Conservation (phyloP, 1,284 basidiomycete genomes). For the Fomitopsis betulina region DNA sequence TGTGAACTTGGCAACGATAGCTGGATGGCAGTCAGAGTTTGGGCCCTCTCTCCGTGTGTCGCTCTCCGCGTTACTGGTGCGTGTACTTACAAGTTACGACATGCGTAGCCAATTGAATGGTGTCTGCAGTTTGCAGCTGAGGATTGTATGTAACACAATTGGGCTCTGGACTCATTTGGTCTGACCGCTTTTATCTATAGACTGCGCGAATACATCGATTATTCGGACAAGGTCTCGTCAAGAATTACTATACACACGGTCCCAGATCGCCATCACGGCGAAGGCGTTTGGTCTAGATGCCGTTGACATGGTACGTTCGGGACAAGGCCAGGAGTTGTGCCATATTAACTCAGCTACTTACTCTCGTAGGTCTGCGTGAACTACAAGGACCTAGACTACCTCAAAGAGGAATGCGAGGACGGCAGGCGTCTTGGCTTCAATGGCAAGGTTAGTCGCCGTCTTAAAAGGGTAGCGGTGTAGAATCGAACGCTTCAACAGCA, state of each 20-base stretch:
- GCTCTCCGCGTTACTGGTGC: conserved; percentile 51
- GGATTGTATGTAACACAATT: conserved; percentile 57
- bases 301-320: conserved; percentile 74
- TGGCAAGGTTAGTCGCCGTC: conserved; percentile 59
- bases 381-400: conserved; percentile 72
- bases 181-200: conserved; percentile 29
- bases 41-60: conserved; percentile 41
- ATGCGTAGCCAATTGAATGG: neutral
- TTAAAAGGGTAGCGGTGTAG: too few relatives aligned
- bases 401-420: conserved; percentile 77
- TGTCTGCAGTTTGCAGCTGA: conserved; percentile 77
- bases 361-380: conserved; percentile 78
- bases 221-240: conserved; percentile 70
- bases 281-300: conserved; percentile 83
- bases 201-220: conserved; percentile 85
- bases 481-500: conserved; percentile 46
- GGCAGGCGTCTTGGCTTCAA: conserved; percentile 78
- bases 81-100: conserved; percentile 16
- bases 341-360: neutral
- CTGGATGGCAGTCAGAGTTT: conserved; percentile 51
- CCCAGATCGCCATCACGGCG: conserved; percentile 78
- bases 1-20: conserved; percentile 58
- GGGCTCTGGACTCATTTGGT: neutral
- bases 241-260: conserved; percentile 85
- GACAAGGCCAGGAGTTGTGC: neutral